phyloP scores from a whole-genome alignment of 2,329 filamentous ascomycete genomes.

The Penicillium italicum region DNA sequence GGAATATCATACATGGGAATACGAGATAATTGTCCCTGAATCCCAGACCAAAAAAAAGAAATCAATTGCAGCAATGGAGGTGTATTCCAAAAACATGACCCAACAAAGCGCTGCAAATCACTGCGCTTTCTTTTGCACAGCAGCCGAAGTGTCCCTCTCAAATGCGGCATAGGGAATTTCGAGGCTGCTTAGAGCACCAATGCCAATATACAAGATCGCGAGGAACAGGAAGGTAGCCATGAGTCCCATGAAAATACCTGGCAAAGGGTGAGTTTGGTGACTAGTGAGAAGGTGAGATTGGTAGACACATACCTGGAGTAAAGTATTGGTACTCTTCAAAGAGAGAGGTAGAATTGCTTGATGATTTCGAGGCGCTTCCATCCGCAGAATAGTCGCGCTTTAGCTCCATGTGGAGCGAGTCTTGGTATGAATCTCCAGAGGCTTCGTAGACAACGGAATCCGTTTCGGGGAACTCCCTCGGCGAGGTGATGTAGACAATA shows the following conservation, averaged over 20 bases:
- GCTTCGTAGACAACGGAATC: slow-evolving; percentile 56
- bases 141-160: slow-evolving; percentile 91
- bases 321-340: slow-evolving; percentile 97
- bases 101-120: slow-evolving; percentile 25
- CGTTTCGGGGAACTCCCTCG: slow-evolving; percentile 39
- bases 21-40: slow-evolving; percentile 10
- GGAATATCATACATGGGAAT: slow-evolving; percentile 23
- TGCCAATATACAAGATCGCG: slow-evolving; percentile 71
- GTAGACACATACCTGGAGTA: slow-evolving; percentile 64
- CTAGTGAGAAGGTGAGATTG: neutral
- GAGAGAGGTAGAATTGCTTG: slow-evolving; percentile 40
- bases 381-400: slow-evolving; percentile 58
- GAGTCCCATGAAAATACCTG: slow-evolving; percentile 86
- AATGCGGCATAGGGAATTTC: slow-evolving; percentile 92
- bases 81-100: slow-evolving; percentile 1
- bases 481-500: slow-evolving; percentile 69
- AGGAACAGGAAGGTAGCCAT: slow-evolving; percentile 68
- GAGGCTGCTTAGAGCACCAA: slow-evolving; percentile 72
- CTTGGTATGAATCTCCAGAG: slow-evolving; percentile 52
- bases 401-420: slow-evolving; percentile 65
- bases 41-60: slow-evolving; percentile 1
- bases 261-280: slow-evolving; percentile 9
- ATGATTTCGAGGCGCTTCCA: slow-evolving; percentile 29
- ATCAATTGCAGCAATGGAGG: slow-evolving; percentile 9
- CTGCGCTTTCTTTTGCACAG: slow-evolving; percentile 77